Percentiles rank a stretch among this genome's conserved stretches.
These are phyloP conservation scores for Candida tibetensis DNA, from an alignment of 805 yeast genomes.

Conservation along the genomic window DNA sequence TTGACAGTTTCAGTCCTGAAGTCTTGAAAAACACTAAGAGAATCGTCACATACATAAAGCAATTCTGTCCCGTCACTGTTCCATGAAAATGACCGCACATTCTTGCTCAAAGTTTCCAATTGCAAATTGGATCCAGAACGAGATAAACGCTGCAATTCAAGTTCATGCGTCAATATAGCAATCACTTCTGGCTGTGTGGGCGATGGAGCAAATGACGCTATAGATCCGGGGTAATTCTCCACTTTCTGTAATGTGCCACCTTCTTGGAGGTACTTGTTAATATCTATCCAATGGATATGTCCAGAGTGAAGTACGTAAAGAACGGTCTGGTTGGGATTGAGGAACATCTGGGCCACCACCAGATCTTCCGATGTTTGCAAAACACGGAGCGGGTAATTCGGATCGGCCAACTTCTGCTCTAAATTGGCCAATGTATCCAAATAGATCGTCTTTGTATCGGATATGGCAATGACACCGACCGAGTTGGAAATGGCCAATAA, in stretches of 20 bases:
- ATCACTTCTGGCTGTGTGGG: not conserved
- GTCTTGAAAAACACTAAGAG: not conserved
- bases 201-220: not conserved
- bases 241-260: not conserved
- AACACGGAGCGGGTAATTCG: conserved; percentile 15
- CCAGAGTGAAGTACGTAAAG: conserved; percentile 26
- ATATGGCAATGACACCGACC: conserved; percentile 33
- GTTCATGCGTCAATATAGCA: not conserved
- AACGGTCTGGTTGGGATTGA: conserved; percentile 27
- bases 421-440: conserved; percentile 33
- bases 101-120: no score
- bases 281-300: conserved; percentile 12
- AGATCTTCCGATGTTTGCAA: conserved; percentile 13
- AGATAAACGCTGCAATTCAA: not conserved
- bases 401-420: conserved; percentile 23
- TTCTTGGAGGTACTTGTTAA: not conserved
- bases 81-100: not conserved
- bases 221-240: not conserved
- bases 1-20: no score
- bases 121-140: not conserved
- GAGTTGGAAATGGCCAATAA: conserved; percentile 38
- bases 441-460: conserved; percentile 32
- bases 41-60: not conserved
- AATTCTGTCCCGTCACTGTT: not conserved
- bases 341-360: conserved; percentile 26